A percentile compares a stretch with the other conserved stretches of the same genome.
phyloP scores from a whole-genome alignment of 768 basidiomycete genomes.

The Mycena rosella region DNA sequence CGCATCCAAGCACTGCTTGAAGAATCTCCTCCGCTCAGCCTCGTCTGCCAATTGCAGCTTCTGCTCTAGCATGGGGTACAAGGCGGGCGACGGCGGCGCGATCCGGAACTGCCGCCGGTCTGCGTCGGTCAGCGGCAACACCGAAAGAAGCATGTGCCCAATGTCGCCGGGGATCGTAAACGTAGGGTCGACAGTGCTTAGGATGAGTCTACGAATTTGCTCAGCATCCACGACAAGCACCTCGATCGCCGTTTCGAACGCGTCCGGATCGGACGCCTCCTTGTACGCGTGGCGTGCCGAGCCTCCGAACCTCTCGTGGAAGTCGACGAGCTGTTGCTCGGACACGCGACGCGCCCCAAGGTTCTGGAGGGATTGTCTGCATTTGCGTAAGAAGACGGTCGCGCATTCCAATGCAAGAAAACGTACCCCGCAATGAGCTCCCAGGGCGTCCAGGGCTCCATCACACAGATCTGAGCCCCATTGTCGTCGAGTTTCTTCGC shows the following conservation, averaged over 20 bases:
- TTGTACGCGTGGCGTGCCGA: background rate
- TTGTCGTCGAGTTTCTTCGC: background rate
- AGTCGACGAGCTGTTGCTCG: background rate
- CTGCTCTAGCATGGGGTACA: background rate
- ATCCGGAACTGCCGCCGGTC: background rate
- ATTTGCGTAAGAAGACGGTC: too few relatives aligned
- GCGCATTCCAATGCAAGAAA: background rate
- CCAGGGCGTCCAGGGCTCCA: constrained; percentile 16
- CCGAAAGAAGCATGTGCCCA: background rate
- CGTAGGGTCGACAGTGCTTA: too few relatives aligned
- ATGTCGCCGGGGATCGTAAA: background rate
- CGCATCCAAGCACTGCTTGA: background rate
- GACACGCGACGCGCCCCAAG: too few relatives aligned
- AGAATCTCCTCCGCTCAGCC: background rate
- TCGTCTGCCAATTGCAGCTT: background rate
- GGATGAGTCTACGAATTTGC: background rate
- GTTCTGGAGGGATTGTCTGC: too few relatives aligned
- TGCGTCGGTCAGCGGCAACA: constrained; percentile 2
- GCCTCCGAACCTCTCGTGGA: background rate
- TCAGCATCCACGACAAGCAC: background rate
- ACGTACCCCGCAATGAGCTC: constrained; percentile 15
- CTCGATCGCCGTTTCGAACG: background rate
- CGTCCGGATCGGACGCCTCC: background rate
- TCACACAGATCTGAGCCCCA: constrained; percentile 15
- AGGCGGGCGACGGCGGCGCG: background rate